Evolutionary conservation across 257 asterid species (phyloP).

Genomic region (Solanum rostratum): DNA sequence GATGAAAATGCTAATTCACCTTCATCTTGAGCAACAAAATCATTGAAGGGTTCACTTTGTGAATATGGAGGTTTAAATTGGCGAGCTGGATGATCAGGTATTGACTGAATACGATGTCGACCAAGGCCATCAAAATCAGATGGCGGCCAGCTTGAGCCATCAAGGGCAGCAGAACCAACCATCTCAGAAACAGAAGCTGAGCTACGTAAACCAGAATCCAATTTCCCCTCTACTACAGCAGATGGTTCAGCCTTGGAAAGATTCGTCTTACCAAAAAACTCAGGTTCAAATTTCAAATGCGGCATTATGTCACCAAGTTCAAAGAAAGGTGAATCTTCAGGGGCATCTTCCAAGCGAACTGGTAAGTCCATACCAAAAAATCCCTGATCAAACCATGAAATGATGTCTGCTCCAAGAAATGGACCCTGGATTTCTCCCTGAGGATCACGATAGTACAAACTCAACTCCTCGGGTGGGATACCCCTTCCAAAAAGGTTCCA

Average conservation of each 20-base stretch:
- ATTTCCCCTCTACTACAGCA: conserved; percentile 27
- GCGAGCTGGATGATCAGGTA: conserved; percentile 35
- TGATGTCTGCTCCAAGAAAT: conserved; percentile 88
- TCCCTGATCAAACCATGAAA: conserved; percentile 97
- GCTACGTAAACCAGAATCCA: conserved; percentile 26
- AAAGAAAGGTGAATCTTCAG: conserved; percentile 54
- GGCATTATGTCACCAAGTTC: conserved; percentile 94
- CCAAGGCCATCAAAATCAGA: conserved; percentile 46
- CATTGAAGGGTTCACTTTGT: conserved; percentile 33
- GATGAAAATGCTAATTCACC: conserved; percentile 31
- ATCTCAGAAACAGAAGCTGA: conserved; percentile 34
- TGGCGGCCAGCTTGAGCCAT: conserved; percentile 39
- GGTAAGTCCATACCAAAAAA: conserved; percentile 90
- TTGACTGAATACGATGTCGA: conserved; percentile 27
- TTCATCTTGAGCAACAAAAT: conserved; percentile 57
- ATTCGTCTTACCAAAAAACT: conserved; percentile 23
- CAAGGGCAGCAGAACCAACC: conserved; percentile 21
- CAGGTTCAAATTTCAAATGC: conserved; percentile 47
- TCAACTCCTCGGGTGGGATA: conserved; percentile 67
- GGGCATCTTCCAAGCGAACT: conserved; percentile 86
- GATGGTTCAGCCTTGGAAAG: conserved; percentile 36
- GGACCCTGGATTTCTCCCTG: conserved; percentile 99
- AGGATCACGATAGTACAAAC: conserved; percentile 85
- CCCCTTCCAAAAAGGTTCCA: conserved; percentile 42
- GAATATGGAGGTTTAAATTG: conserved; percentile 32